Evolutionary conservation across 768 basidiomycete genomes (phyloP).

Genomic region (Megacollybia marginata): DNA sequence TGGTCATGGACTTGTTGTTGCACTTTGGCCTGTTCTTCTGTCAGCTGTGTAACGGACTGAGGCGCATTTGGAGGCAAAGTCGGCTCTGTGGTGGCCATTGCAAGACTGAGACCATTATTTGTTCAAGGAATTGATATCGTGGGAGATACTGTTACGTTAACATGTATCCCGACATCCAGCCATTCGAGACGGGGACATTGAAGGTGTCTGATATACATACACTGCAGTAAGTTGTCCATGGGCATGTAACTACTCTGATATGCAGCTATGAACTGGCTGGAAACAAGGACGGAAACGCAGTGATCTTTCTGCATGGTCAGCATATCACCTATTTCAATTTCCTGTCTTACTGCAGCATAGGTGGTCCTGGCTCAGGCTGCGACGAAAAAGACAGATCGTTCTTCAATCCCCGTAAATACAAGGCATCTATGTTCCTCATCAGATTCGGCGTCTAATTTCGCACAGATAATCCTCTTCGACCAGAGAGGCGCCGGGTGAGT

Average conservation of each 20-base stretch:
- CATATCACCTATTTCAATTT: conserved; percentile 32
- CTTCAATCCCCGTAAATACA: conserved; percentile 84
- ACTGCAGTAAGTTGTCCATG: conserved; percentile 46
- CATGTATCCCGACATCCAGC: conserved; percentile 70
- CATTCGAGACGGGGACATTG: conserved; percentile 56
- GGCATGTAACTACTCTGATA: conserved; percentile 1
- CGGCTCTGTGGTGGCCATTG: too few relatives aligned
- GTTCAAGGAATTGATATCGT: too few relatives aligned
- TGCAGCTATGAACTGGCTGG: conserved; percentile 77
- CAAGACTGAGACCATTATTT: too few relatives aligned
- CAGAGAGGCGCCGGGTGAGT: conserved; percentile 84
- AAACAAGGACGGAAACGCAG: conserved; percentile 52
- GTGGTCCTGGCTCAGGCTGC: conserved; percentile 77
- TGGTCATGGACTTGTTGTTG: conserved; percentile 51
- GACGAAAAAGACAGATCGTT: conserved; percentile 63
- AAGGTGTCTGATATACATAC: conserved; percentile 71
- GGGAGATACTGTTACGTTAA: too few relatives aligned
- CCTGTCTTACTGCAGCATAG: conserved; percentile 75
- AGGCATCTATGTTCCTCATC: conserved; percentile 30
- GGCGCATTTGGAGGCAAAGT: neutral
- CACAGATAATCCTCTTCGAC: conserved; percentile 78
- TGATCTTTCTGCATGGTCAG: neutral
- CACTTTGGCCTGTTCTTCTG: conserved; percentile 38
- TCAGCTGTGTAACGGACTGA: conserved; percentile 15
- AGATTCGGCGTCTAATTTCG: neutral